phyloP scores from a whole-genome alignment of 768 basidiomycete genomes.

The Naganishia antarctica region DNA sequence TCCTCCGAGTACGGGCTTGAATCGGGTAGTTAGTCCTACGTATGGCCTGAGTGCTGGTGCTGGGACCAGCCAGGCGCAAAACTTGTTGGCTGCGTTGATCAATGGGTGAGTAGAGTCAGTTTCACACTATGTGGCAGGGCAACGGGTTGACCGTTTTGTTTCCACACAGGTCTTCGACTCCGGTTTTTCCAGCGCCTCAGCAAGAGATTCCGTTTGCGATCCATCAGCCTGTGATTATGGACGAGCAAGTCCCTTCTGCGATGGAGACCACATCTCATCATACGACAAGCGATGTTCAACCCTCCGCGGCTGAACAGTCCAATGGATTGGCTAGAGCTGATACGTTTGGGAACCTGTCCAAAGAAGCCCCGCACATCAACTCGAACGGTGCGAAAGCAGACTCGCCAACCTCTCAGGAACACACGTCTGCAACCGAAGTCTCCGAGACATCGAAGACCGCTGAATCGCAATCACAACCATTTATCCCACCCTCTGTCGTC shows the following conservation, averaged over 20 bases:
- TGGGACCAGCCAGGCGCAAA: slow-evolving; percentile 5
- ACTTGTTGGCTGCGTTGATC: slow-evolving; percentile 9
- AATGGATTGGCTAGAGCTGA: background rate
- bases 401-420: background rate
- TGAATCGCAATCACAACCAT: too few relatives aligned
- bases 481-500: too few relatives aligned
- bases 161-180: background rate
- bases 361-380: background rate
- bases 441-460: background rate
- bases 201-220: slow-evolving; percentile 7
- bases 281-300: background rate
- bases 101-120: background rate
- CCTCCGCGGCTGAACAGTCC: background rate
- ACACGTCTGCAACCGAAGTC: too few relatives aligned
- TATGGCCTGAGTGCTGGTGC: slow-evolving; percentile 10
- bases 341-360: background rate
- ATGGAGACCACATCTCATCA: background rate
- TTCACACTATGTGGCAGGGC: background rate
- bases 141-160: background rate
- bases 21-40: slow-evolving; percentile 17
- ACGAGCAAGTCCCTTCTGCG: background rate
- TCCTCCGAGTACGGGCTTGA: slow-evolving; percentile 7
- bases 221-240: slow-evolving; percentile 5
- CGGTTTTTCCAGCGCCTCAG: background rate
- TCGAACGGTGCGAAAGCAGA: background rate